Conservation (phyloP, 495 filamentous ascomycete species). For the Gamarada debralockiae region DNA sequence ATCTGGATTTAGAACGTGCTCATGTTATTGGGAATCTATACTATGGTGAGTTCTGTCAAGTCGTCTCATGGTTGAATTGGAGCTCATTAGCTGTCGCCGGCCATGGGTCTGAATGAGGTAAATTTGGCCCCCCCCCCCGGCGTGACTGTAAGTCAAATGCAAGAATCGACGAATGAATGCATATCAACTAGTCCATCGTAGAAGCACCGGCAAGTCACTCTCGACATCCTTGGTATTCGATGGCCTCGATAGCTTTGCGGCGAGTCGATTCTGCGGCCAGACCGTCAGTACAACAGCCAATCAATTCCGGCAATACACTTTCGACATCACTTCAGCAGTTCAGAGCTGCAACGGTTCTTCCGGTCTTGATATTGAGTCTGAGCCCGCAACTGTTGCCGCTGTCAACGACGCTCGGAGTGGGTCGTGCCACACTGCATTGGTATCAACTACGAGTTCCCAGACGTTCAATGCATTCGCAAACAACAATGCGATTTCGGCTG, state of each 20-base stretch:
- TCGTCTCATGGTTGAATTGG: slow-evolving; percentile 26
- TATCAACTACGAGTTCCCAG: slow-evolving; percentile 41
- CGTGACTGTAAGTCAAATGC: no score
- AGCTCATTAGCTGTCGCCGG: no score
- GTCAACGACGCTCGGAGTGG: slow-evolving; percentile 53
- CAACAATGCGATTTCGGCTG: neutral
- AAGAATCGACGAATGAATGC: neutral
- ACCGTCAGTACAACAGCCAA: slow-evolving; percentile 58
- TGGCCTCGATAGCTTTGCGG: slow-evolving; percentile 45
- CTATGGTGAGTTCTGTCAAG: slow-evolving; percentile 1
- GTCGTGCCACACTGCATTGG: slow-evolving; percentile 43
- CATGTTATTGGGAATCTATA: neutral
- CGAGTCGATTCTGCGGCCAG: slow-evolving; percentile 54
- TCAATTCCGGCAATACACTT: slow-evolving; percentile 65
- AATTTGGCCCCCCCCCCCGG: no score
- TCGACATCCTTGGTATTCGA: slow-evolving; percentile 42
- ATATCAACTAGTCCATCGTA: neutral
- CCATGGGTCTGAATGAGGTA: slow-evolving; percentile 41
- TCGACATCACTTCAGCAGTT: slow-evolving; percentile 52
- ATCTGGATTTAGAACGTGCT: neutral
- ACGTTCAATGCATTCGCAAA: neutral
- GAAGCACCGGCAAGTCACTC: slow-evolving; percentile 13
- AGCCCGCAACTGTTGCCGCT: slow-evolving; percentile 45
- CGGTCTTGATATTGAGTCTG: slow-evolving; percentile 45
- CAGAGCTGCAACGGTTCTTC: slow-evolving; percentile 37